phyloP scores from a whole-genome alignment of 257 asterid species.

The Verbascum thapsus region DNA sequence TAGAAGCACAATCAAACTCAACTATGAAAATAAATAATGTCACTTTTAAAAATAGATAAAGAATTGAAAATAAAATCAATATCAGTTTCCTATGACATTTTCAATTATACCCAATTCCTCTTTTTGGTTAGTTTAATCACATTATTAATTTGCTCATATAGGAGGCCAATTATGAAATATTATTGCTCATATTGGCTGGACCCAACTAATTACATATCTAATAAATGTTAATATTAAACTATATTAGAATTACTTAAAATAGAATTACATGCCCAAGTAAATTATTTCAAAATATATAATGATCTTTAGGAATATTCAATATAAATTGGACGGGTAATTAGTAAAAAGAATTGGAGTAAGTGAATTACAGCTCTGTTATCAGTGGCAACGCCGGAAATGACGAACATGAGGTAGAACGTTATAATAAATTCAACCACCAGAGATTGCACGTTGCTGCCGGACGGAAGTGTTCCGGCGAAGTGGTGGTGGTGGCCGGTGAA shows the following conservation, averaged over 20 bases:
- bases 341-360: neutral
- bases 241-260: too few species aligned
- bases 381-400: slow-evolving; percentile 90
- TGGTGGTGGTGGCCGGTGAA: slow-evolving; percentile 67
- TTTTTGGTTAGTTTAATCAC: neutral
- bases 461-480: slow-evolving; percentile 74
- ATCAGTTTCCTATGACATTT: neutral
- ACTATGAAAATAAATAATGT: slow-evolving; percentile 20
- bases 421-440: slow-evolving; percentile 71
- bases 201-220: too few species aligned
- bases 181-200: too few species aligned
- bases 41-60: slow-evolving; percentile 21
- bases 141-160: slow-evolving; percentile 4
- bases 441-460: slow-evolving; percentile 62
- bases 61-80: neutral
- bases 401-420: slow-evolving; percentile 91
- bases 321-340: neutral
- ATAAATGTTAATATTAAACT: too few species aligned
- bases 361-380: slow-evolving; percentile 83
- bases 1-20: neutral
- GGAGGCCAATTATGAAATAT: too few species aligned
- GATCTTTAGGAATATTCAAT: too few species aligned
- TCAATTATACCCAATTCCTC: neutral
- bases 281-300: too few species aligned
- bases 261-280: too few species aligned